Conservation (phyloP, 768 basidiomycete genomes). For the Daedaleopsis nitida region DNA sequence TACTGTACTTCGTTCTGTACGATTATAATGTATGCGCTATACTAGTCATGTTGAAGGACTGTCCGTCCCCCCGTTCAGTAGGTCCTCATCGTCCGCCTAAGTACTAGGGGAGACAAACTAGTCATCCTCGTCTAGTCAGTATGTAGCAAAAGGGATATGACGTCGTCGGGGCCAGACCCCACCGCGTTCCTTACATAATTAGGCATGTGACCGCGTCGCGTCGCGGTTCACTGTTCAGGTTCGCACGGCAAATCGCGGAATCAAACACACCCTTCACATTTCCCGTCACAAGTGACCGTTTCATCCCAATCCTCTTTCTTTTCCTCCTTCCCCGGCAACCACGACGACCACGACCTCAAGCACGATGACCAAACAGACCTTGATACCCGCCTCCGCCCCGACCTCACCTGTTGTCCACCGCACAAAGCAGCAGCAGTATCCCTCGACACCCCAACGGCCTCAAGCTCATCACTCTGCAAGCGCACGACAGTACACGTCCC, state of each 20-base stretch:
- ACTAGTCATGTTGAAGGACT: no score
- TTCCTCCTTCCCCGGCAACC: slow-evolving; percentile 20
- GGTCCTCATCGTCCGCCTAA: no score
- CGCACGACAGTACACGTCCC: slow-evolving; percentile 52
- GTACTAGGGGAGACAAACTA: no score
- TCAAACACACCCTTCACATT: slow-evolving; percentile 21
- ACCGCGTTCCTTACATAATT: slow-evolving; percentile 18
- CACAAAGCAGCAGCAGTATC: slow-evolving; percentile 39
- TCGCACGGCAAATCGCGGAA: slow-evolving; percentile 19
- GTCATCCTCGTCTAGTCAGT: no score
- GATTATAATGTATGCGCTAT: no score
- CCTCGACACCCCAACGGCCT: slow-evolving; percentile 67
- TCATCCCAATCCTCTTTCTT: slow-evolving; percentile 12
- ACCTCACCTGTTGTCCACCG: slow-evolving; percentile 44
- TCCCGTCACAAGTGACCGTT: slow-evolving; percentile 18
- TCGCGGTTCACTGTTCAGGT: slow-evolving; percentile 15
- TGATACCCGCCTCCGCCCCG: slow-evolving; percentile 44
- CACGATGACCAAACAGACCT: slow-evolving; percentile 30
- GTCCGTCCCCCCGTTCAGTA: no score
- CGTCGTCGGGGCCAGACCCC: background rate
- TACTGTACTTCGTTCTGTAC: no score
- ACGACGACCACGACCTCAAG: slow-evolving; percentile 18
- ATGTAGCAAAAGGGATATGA: no score
- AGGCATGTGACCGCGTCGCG: slow-evolving; percentile 19
- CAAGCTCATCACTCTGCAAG: slow-evolving; percentile 27